Percentiles rank a stretch among this genome's conserved stretches.
Evolutionary conservation across 345 rosid genomes (phyloP).

Genomic region (Theobroma cacao): DNA sequence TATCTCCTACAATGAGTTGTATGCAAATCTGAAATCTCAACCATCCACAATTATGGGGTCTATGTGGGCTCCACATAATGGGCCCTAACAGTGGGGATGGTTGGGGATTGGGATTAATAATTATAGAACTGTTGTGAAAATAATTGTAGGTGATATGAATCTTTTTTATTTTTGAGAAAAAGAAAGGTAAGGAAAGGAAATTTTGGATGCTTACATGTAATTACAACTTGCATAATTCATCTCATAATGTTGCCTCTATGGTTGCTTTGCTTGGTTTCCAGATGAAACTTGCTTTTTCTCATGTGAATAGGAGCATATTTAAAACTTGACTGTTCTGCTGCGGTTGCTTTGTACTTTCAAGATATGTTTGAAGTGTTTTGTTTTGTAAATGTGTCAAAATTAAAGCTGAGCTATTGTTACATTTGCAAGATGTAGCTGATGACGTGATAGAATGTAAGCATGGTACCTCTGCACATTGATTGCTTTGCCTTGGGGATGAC

Average conservation of each 20-base stretch:
- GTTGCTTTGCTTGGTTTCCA: not conserved
- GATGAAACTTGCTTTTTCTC: not conserved
- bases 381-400: not conserved
- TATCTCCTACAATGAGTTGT: not conserved
- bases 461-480: not conserved
- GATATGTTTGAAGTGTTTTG: conserved; percentile 1
- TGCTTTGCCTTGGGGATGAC: not conserved
- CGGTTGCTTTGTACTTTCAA: not conserved
- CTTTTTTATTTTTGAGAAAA: not conserved
- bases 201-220: not conserved
- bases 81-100: not conserved
- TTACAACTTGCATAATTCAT: not conserved
- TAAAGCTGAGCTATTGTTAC: not conserved
- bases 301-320: not conserved
- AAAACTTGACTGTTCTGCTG: not conserved
- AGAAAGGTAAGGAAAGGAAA: not conserved
- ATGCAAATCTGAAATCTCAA: not conserved
- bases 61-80: not conserved
- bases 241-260: not conserved
- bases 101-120: too few species aligned
- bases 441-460: not conserved
- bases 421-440: not conserved
- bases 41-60: not conserved
- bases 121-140: too few species aligned
- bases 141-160: not conserved